These are phyloP conservation scores for Pseudognaphalium luteoalbum DNA, from an alignment of 129 eudicot species.

Conservation along the genomic window DNA sequence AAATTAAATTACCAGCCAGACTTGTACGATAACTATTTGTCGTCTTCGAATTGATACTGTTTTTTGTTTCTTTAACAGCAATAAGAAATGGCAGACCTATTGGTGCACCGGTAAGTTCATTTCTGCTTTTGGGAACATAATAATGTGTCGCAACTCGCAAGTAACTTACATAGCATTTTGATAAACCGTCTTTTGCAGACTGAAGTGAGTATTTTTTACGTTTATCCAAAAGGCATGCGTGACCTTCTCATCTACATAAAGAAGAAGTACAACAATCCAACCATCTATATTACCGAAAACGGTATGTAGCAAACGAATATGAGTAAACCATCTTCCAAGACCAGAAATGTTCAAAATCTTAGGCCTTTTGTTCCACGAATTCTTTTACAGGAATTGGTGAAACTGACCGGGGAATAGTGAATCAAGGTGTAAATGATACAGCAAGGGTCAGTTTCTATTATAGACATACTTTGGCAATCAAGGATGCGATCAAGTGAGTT, in stretches of 20 bases:
- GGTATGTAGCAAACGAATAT: conserved; percentile 15
- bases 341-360: not conserved
- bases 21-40: too few species aligned
- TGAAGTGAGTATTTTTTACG: conserved; percentile 20
- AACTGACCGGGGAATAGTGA: conserved; percentile 15
- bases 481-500: conserved; percentile 26
- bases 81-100: conserved; percentile 23
- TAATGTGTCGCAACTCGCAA: too few species aligned
- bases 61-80: not conserved
- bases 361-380: not conserved
- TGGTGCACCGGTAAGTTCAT: conserved; percentile 28
- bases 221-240: conserved; percentile 38
- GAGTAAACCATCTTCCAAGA: not conserved
- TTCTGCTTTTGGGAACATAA: not conserved
- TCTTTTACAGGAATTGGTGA: conserved; percentile 14
- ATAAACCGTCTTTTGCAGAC: conserved; percentile 18
- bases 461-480: conserved; percentile 21
- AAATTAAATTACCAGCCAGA: too few species aligned
- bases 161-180: not conserved
- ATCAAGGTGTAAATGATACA: conserved; percentile 16
- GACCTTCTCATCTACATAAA: conserved; percentile 30
- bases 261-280: conserved; percentile 31
- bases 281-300: conserved; percentile 35
- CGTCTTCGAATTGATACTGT: too few species aligned
- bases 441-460: conserved; percentile 27